phyloP scores from a whole-genome alignment of 1,139 yeast species.

The Yamadazyma friedrichii region DNA sequence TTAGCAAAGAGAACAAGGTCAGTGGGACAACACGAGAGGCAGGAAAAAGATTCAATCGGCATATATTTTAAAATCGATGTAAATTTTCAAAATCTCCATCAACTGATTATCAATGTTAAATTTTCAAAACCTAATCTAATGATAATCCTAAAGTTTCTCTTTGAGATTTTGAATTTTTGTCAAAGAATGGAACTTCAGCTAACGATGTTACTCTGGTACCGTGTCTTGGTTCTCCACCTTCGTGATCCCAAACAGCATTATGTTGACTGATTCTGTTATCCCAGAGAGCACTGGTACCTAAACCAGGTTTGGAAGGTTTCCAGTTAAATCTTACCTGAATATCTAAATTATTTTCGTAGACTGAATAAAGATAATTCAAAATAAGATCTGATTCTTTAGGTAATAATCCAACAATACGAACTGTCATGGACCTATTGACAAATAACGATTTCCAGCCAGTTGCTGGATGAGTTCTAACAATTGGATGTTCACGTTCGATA shows the following conservation, averaged over 20 bases:
- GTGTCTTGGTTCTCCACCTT: constrained; percentile 49
- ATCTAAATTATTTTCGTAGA: constrained; percentile 36
- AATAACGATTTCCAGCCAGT: constrained; percentile 42
- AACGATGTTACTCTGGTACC: constrained; percentile 60
- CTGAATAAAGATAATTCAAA: constrained; percentile 31
- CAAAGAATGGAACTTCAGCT: constrained; percentile 55
- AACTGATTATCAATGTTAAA: no score
- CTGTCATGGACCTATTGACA: constrained; percentile 38
- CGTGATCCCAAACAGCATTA: constrained; percentile 51
- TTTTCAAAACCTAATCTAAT: constrained; percentile 15
- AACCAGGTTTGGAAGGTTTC: constrained; percentile 43
- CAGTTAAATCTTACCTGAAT: constrained; percentile 56
- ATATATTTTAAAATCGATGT: no score
- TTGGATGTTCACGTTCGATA: constrained; percentile 39
- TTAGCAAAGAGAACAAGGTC: no score
- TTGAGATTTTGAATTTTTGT: constrained; percentile 50
- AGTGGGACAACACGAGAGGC: no score
- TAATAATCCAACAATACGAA: constrained; percentile 35
- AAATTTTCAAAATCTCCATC: no score
- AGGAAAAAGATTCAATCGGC: no score
- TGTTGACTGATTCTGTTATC: constrained; percentile 56
- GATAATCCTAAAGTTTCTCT: constrained; percentile 51
- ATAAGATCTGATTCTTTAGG: constrained; percentile 31
- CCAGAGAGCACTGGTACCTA: constrained; percentile 58
- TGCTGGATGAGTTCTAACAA: constrained; percentile 44